Percentiles rank a stretch among this genome's conserved stretches.
Evolutionary conservation across 2,329 filamentous ascomycete genomes (phyloP).

Genomic region (Colletotrichum endophyticum): DNA sequence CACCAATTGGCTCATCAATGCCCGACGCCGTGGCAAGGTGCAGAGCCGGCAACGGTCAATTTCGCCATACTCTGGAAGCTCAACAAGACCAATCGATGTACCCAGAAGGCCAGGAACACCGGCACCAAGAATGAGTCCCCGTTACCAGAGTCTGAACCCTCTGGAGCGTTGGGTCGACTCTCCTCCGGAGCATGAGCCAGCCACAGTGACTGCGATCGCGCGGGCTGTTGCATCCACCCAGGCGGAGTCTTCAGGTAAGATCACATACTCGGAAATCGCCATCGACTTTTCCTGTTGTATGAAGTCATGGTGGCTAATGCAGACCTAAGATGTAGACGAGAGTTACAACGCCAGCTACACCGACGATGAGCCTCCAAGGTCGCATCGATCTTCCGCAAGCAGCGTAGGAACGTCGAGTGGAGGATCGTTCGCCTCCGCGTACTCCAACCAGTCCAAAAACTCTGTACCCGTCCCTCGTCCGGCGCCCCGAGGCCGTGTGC

Average conservation of each 20-base stretch:
- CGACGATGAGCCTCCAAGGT: neutral
- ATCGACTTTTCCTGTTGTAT: fast-evolving
- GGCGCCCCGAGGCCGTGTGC: constrained; percentile 15
- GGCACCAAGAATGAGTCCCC: neutral
- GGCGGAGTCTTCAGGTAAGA: neutral
- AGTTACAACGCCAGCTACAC: neutral
- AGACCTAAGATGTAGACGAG: neutral
- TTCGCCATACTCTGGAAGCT: constrained; percentile 20
- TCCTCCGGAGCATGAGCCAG: constrained; percentile 27
- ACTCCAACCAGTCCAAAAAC: constrained; percentile 1
- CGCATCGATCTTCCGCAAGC: constrained; percentile 23
- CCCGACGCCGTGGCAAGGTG: constrained; percentile 46
- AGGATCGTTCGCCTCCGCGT: constrained; percentile 13
- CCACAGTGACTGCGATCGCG: constrained; percentile 25
- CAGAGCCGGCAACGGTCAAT: constrained; percentile 41
- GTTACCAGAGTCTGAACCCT: constrained; percentile 2
- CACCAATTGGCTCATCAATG: constrained; percentile 16
- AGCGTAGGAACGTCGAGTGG: constrained; percentile 22
- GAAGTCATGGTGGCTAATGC: neutral
- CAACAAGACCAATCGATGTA: neutral
- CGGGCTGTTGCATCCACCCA: constrained; percentile 21
- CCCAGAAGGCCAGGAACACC: constrained; percentile 6
- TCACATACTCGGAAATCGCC: neutral
- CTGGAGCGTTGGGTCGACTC: constrained; percentile 21
- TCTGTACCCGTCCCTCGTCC: neutral